Conservation (phyloP, 1,284 basidiomycete genomes). For the Austroboletus olivaceoglutinosus region DNA sequence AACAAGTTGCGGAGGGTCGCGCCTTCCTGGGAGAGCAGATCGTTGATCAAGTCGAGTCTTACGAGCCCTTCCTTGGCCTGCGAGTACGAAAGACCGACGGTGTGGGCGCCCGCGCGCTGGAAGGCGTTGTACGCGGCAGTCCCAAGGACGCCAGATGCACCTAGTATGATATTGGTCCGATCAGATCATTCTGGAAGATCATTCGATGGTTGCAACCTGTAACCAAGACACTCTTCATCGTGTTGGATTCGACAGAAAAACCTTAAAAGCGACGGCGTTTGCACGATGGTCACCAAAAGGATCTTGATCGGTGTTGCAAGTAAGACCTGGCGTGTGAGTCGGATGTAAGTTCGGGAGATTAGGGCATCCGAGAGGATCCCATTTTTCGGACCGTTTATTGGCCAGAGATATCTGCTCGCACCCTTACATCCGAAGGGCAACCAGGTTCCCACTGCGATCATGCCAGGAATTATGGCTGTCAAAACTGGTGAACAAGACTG, state of each 20-base stretch:
- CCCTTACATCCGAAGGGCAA: background rate
- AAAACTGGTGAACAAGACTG: too few species aligned
- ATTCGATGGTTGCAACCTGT: constrained; percentile 42
- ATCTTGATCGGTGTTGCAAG: constrained; percentile 3
- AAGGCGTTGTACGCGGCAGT: constrained; percentile 65
- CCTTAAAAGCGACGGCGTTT: background rate
- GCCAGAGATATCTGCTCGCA: background rate
- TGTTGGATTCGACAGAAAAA: background rate
- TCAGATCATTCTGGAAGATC: constrained; percentile 11
- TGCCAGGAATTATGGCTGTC: background rate
- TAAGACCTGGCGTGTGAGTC: background rate
- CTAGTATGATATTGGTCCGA: constrained; percentile 34
- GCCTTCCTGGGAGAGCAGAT: constrained; percentile 43
- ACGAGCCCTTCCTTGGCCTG: constrained; percentile 52
- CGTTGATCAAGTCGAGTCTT: constrained; percentile 60
- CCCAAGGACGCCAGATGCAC: constrained; percentile 77
- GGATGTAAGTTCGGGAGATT: background rate
- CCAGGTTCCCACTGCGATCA: background rate
- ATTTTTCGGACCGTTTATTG: background rate
- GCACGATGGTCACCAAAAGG: background rate
- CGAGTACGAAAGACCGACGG: constrained; percentile 64
- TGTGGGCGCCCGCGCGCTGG: constrained; percentile 39
- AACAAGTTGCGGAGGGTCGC: constrained; percentile 43
- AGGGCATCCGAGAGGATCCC: background rate
- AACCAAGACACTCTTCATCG: constrained; percentile 44